Conservation (phyloP, 306 rosid genomes). For the Casuarina equisetifolia region DNA sequence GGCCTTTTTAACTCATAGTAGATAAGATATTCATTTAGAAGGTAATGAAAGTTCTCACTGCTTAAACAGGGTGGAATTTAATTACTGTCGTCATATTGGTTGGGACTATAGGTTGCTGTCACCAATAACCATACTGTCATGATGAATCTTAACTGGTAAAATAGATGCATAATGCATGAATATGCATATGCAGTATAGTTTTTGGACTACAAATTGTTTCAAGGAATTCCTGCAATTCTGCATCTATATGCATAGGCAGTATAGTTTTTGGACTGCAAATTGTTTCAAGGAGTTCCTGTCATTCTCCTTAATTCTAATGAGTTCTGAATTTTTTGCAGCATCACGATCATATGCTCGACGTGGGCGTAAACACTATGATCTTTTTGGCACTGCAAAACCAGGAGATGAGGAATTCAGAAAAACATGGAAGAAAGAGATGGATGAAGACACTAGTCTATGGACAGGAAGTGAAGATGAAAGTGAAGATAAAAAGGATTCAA, state of each 20-base stretch:
- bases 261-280: background rate
- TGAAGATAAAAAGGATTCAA: conserved; percentile 40
- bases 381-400: conserved; percentile 58
- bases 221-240: background rate
- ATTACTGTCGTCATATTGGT: background rate
- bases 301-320: conserved; percentile 1
- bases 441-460: conserved; percentile 70
- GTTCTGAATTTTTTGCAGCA: conserved; percentile 40
- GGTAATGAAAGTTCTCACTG: background rate
- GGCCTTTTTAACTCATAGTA: background rate
- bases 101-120: background rate
- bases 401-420: conserved; percentile 67
- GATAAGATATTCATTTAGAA: background rate
- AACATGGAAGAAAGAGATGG: conserved; percentile 72
- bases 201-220: background rate
- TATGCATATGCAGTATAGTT: background rate
- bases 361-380: conserved; percentile 49
- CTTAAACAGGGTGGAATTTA: background rate
- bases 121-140: background rate
- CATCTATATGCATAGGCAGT: background rate
- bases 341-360: conserved; percentile 52
- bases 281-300: background rate
- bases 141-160: background rate
- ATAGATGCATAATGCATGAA: background rate
- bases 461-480: conserved; percentile 76